These are phyloP conservation scores for Tuber magnatum DNA, from an alignment of 495 filamentous ascomycete species.

Conservation along the genomic window DNA sequence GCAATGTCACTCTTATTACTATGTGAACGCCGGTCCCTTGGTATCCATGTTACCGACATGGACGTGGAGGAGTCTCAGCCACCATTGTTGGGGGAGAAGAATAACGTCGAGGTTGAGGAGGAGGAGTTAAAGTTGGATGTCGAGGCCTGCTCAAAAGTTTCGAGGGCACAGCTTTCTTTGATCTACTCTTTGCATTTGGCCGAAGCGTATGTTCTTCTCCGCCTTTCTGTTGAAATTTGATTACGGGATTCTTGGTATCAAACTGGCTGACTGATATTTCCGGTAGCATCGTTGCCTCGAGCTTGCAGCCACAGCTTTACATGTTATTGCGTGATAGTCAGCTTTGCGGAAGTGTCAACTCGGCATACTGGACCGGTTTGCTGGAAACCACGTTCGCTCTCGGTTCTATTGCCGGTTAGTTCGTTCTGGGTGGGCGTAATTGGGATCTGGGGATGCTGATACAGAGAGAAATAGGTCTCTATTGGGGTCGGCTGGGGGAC, in stretches of 20 bases:
- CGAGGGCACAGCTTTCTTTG: slow-evolving; percentile 36
- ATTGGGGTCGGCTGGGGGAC: slow-evolving; percentile 45
- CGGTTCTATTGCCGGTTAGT: slow-evolving; percentile 44
- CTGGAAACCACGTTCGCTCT: slow-evolving; percentile 49
- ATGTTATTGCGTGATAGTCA: slow-evolving; percentile 44
- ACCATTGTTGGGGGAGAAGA: slow-evolving; percentile 24
- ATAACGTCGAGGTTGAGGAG: slow-evolving; percentile 25
- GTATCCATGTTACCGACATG: slow-evolving; percentile 36
- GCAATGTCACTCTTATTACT: slow-evolving; percentile 34
- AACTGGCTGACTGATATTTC: not conserved
- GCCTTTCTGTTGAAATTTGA: not conserved
- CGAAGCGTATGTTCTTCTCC: slow-evolving; percentile 38
- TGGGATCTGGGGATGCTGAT: slow-evolving; percentile 18
- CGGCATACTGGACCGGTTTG: slow-evolving; percentile 45
- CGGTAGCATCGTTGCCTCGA: slow-evolving; percentile 46
- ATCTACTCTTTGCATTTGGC: slow-evolving; percentile 42
- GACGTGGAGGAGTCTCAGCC: slow-evolving; percentile 17
- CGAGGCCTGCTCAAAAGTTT: slow-evolving; percentile 20
- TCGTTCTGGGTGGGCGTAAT: not conserved
- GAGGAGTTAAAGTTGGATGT: slow-evolving; percentile 25
- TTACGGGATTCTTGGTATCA: not conserved
- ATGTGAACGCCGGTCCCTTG: slow-evolving; percentile 30
- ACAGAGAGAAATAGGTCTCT: slow-evolving; percentile 28
- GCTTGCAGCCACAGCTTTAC: slow-evolving; percentile 45
- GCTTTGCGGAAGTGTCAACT: slow-evolving; percentile 44